These are phyloP conservation scores for Cladosporium oxysporum DNA, from an alignment of 2,329 filamentous ascomycete genomes.

Conservation along the genomic window DNA sequence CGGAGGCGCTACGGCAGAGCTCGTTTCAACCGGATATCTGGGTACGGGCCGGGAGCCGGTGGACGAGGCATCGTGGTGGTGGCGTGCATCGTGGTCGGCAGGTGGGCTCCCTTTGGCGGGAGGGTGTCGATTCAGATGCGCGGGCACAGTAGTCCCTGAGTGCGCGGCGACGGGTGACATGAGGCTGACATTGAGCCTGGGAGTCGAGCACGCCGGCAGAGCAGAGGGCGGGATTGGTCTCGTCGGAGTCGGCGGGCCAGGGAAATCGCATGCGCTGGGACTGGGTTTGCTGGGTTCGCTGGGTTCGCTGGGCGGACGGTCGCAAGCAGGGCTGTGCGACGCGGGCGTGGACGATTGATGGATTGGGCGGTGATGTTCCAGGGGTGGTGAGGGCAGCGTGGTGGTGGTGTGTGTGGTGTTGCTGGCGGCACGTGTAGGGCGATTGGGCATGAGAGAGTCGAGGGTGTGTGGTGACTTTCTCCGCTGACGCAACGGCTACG, in stretches of 20 bases:
- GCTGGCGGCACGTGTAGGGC: conserved; percentile 14
- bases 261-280: conserved; percentile 4
- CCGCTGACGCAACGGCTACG: too few relatives aligned
- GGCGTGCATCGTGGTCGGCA: conserved; percentile 10
- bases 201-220: conserved; percentile 15
- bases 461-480: too few relatives aligned
- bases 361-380: background rate
- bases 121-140: conserved; percentile 15
- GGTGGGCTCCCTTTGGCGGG: conserved; percentile 15
- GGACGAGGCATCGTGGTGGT: background rate
- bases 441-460: background rate
- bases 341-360: background rate
- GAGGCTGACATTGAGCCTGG: conserved; percentile 18
- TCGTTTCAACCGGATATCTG: conserved; percentile 5
- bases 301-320: background rate
- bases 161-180: conserved; percentile 20
- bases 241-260: background rate
- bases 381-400: background rate
- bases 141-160: conserved; percentile 14
- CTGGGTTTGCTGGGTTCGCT: too few relatives aligned
- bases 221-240: conserved; percentile 15
- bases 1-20: conserved; percentile 17
- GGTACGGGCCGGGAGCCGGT: conserved; percentile 11
- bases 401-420: background rate
- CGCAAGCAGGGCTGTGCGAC: background rate